Evolutionary conservation across 139 green algal species (phyloP).

Genomic region (Astrephomene gubernaculifera): DNA sequence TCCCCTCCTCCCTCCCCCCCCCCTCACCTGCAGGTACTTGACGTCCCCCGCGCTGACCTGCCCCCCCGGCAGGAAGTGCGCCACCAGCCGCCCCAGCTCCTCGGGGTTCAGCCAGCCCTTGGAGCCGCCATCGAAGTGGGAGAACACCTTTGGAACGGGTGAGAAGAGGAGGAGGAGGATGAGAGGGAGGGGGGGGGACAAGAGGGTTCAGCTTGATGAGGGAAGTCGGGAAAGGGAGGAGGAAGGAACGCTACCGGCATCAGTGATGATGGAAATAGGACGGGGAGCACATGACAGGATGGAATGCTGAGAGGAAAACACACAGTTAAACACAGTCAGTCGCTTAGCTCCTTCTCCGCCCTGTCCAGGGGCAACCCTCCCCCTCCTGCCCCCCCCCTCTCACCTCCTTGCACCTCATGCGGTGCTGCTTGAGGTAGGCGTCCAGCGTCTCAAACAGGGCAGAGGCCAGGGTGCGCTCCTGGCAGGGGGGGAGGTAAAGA

Average conservation of each 20-base stretch:
- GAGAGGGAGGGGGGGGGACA: neutral
- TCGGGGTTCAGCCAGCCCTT: constrained; percentile 50
- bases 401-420: constrained; percentile 32
- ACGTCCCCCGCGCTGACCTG: constrained; percentile 45
- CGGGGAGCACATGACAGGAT: no score
- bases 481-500: neutral
- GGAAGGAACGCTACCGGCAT: no score
- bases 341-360: no score
- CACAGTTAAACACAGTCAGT: no score
- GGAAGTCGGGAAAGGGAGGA: no score
- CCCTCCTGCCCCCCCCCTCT: no score
- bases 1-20: no score
- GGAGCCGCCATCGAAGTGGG: constrained; percentile 40
- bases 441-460: constrained; percentile 57
- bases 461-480: constrained; percentile 34
- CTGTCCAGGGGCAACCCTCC: no score
- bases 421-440: constrained; percentile 54
- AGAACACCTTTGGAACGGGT: constrained; percentile 54
- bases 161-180: neutral
- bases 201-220: neutral
- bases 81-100: constrained; percentile 54
- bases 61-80: constrained; percentile 47
- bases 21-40: constrained; percentile 56
- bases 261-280: no score
- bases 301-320: no score